A percentile compares a stretch with the other conserved stretches of the same genome.
Conservation (phyloP, 768 basidiomycete species). For the Leucocoprinus birnbaumii region DNA sequence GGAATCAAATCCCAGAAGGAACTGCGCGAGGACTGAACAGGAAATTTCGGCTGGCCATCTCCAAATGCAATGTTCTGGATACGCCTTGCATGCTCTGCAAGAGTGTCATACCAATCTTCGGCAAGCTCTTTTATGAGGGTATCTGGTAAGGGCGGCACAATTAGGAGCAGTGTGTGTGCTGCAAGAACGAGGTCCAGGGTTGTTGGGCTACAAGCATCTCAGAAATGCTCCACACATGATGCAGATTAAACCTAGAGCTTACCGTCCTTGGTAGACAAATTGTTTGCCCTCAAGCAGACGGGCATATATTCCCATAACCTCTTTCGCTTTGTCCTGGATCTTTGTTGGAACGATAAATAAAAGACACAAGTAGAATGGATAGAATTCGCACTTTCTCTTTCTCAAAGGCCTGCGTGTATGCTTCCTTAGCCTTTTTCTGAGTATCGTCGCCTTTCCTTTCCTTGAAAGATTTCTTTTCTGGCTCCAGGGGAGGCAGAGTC, state of each 20-base stretch:
- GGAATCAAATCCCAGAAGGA: conserved; percentile 37
- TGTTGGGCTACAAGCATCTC: conserved; percentile 42
- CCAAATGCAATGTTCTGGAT: conserved; percentile 33
- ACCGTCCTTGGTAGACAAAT: conserved; percentile 55
- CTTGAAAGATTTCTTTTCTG: conserved; percentile 42
- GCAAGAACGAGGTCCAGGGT: conserved; percentile 66
- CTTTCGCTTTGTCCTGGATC: conserved; percentile 58
- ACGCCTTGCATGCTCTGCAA: conserved; percentile 56
- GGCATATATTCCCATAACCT: conserved; percentile 54
- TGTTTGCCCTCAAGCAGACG: conserved; percentile 46
- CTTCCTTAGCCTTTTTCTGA: conserved; percentile 28
- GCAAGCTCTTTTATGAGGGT: conserved; percentile 53
- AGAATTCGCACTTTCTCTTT: conserved; percentile 53
- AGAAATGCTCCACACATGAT: conserved; percentile 2
- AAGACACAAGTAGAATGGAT: background rate
- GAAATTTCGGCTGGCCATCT: conserved; percentile 16
- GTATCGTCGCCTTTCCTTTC: conserved; percentile 24
- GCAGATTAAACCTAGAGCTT: conserved; percentile 14
- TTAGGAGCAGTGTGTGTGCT: conserved; percentile 62
- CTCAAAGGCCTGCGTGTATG: conserved; percentile 55
- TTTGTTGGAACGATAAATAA: conserved; percentile 20
- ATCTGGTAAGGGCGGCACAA: conserved; percentile 60
- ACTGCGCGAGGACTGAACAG: background rate
- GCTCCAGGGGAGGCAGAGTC: conserved; percentile 32
- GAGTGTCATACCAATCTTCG: conserved; percentile 49